Percentiles rank a stretch among this genome's conserved stretches.
phyloP scores from a whole-genome alignment of 1,284 basidiomycete species.

The Rhodotorula sp. region DNA sequence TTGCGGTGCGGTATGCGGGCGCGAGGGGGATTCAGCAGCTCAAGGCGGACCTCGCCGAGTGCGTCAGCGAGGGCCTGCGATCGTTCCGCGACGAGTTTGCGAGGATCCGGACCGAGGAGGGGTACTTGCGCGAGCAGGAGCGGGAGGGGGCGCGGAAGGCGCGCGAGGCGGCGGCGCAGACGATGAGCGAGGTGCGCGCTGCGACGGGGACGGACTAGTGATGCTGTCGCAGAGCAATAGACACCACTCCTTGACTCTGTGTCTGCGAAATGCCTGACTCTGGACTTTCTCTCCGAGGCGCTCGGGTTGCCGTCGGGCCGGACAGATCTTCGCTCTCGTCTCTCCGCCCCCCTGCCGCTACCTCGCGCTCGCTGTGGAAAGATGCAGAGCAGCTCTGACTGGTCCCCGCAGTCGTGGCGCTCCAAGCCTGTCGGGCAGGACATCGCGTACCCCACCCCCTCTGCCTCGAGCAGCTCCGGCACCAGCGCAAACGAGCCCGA shows the following conservation, averaged over 20 bases:
- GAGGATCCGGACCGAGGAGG: constrained; percentile 63
- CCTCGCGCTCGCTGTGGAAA: background rate
- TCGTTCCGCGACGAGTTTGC: constrained; percentile 71
- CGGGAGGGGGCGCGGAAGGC: constrained; percentile 67
- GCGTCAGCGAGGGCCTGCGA: constrained; percentile 68
- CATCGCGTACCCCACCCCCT: constrained; percentile 32
- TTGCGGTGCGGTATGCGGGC: constrained; percentile 59
- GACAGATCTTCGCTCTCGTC: background rate
- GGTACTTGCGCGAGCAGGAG: constrained; percentile 67
- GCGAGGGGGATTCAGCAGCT: constrained; percentile 65
- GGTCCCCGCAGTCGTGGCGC: constrained; percentile 65
- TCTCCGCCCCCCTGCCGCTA: background rate
- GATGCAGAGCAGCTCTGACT: constrained; percentile 40
- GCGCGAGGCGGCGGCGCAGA: constrained; percentile 61
- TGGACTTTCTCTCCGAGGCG: no score
- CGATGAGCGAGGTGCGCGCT: constrained; percentile 67
- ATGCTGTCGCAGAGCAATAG: background rate
- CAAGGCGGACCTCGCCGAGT: constrained; percentile 73
- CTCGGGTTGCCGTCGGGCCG: no score
- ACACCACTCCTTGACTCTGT: background rate
- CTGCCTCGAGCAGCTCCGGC: constrained; percentile 1
- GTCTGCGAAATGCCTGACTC: background rate
- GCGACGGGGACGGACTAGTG: constrained; percentile 59
- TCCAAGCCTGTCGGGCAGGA: constrained; percentile 67
- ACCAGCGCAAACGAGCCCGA: constrained; percentile 34